Conservation (phyloP, 2,329 filamentous ascomycete genomes). For the Apiospora hydei region DNA sequence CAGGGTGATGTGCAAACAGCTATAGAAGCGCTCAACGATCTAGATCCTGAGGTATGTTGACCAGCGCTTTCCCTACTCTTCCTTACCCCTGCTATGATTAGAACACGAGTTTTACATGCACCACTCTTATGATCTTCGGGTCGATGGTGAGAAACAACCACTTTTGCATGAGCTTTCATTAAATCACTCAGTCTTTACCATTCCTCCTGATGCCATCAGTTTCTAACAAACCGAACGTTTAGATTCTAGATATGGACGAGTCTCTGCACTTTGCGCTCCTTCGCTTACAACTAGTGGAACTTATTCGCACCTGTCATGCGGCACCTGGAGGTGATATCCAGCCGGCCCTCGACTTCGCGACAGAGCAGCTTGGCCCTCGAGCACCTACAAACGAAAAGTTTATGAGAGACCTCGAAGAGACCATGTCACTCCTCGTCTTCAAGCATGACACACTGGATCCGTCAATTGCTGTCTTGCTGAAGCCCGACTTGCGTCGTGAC, state of each 20-base stretch:
- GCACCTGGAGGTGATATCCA: conserved; percentile 74
- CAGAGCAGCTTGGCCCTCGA: conserved; percentile 83
- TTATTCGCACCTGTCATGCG: conserved; percentile 80
- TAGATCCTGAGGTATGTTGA: conserved; percentile 84
- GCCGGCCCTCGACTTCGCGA: conserved; percentile 86
- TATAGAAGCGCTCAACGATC: conserved; percentile 86
- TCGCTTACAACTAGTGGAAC: conserved; percentile 89
- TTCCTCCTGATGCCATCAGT: background rate
- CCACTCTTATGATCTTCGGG: conserved; percentile 94
- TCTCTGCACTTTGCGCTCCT: conserved; percentile 88
- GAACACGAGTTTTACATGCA: conserved; percentile 92
- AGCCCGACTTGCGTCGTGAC: conserved; percentile 79
- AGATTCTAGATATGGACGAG: conserved; percentile 89
- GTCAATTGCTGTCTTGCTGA: conserved; percentile 76
- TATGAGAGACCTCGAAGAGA: conserved; percentile 85
- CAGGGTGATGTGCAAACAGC: conserved; percentile 84
- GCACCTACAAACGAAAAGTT: conserved; percentile 84
- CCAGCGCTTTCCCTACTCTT: conserved; percentile 14
- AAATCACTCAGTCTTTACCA: background rate
- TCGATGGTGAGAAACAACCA: conserved; percentile 90
- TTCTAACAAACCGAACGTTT: conserved; percentile 22
- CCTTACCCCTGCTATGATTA: conserved; percentile 79
- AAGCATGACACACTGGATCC: conserved; percentile 80
- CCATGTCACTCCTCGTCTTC: conserved; percentile 92
- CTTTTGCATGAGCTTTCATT: conserved; percentile 70